phyloP scores from a whole-genome alignment of 2,329 filamentous ascomycete genomes.

The Blumeriella jaapii region DNA sequence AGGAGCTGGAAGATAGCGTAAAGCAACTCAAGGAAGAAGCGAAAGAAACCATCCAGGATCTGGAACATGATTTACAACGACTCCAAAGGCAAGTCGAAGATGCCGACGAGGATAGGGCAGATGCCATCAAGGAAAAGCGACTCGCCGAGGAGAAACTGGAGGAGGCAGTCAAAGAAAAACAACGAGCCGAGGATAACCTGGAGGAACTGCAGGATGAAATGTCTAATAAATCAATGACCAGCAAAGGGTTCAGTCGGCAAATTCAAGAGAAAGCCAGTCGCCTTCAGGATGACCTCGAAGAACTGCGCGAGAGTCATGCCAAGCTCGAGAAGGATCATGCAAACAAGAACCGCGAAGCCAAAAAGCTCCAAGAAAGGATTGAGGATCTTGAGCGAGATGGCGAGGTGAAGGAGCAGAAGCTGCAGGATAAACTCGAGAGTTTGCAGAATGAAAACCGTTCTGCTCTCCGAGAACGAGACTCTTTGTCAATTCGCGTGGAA shows the following conservation, averaged over 20 bases:
- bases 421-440: conserved; percentile 33
- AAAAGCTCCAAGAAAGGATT: conserved; percentile 33
- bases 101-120: conserved; percentile 41
- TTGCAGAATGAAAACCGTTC: conserved; percentile 31
- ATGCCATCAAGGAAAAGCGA: conserved; percentile 42
- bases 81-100: conserved; percentile 44
- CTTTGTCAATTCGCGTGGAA: conserved; percentile 32
- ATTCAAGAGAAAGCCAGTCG: conserved; percentile 59
- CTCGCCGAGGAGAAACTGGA: conserved; percentile 48
- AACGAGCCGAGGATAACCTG: conserved; percentile 46
- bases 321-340: conserved; percentile 33
- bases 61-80: conserved; percentile 42
- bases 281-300: conserved; percentile 54
- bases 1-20: conserved; percentile 29
- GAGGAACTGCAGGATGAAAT: conserved; percentile 65
- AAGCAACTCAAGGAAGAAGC: conserved; percentile 10
- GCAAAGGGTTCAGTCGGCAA: conserved; percentile 63
- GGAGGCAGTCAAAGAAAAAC: conserved; percentile 45
- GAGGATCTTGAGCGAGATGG: conserved; percentile 24
- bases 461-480: conserved; percentile 7
- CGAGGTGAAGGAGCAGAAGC: conserved; percentile 23
- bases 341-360: conserved; percentile 31
- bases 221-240: conserved; percentile 66
- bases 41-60: conserved; percentile 39
- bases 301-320: conserved; percentile 34